Conservation (phyloP, 805 yeast species). For the Yarrowia divulgata region DNA sequence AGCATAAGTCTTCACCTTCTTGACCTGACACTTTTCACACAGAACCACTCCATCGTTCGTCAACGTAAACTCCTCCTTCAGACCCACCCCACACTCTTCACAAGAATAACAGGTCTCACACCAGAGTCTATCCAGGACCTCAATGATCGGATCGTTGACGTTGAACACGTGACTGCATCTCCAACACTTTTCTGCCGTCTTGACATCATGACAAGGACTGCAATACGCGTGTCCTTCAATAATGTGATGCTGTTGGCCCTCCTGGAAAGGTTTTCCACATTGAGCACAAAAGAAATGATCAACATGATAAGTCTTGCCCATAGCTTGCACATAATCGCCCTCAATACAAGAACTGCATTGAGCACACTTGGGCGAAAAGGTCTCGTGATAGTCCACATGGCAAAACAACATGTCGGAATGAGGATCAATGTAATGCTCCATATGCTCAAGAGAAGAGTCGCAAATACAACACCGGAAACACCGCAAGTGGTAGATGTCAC, state of each 20-base stretch:
- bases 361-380: slow-evolving; percentile 48
- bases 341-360: slow-evolving; percentile 49
- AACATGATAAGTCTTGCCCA: slow-evolving; percentile 47
- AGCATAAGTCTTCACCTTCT: slow-evolving; percentile 43
- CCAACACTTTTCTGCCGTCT: slow-evolving; percentile 49
- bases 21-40: slow-evolving; percentile 47
- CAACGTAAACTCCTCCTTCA: slow-evolving; percentile 48
- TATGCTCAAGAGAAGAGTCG: slow-evolving; percentile 43
- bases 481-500: slow-evolving; percentile 43
- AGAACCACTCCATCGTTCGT: slow-evolving; percentile 49
- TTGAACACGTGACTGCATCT: slow-evolving; percentile 46
- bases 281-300: slow-evolving; percentile 50
- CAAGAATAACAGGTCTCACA: slow-evolving; percentile 49
- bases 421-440: slow-evolving; percentile 44
- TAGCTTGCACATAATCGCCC: slow-evolving; percentile 46
- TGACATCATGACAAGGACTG: slow-evolving; percentile 44
- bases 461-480: slow-evolving; percentile 46
- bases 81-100: slow-evolving; percentile 47
- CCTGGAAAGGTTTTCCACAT: slow-evolving; percentile 46
- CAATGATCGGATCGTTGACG: slow-evolving; percentile 44
- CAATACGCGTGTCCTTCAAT: slow-evolving; percentile 45
- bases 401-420: slow-evolving; percentile 45
- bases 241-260: slow-evolving; percentile 32
- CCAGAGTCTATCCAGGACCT: slow-evolving; percentile 49
- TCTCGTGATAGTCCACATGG: slow-evolving; percentile 49